Percentiles rank a stretch among this genome's conserved stretches.
Evolutionary conservation across 306 rosid species (phyloP).

Genomic region (Vigna mungo): DNA sequence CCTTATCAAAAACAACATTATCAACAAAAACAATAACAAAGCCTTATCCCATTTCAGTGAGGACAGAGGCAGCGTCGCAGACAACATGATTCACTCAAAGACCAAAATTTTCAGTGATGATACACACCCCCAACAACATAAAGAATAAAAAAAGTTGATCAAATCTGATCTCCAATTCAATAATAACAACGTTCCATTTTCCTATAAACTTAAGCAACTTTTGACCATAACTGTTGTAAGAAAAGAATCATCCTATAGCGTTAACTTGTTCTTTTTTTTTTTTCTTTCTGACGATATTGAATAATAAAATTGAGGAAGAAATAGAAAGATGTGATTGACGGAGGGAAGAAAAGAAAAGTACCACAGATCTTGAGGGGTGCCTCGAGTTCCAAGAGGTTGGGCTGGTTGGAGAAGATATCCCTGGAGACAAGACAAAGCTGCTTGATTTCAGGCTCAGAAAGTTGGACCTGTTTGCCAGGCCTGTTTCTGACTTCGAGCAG

Average conservation of each 20-base stretch:
- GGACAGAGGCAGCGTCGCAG: too few relatives aligned
- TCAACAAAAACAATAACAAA: background rate
- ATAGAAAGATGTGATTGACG: constrained; percentile 26
- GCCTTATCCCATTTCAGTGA: background rate
- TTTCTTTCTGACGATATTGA: background rate
- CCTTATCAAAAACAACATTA: too few relatives aligned
- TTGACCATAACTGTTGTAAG: background rate
- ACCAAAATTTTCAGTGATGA: background rate
- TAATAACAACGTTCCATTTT: too few relatives aligned
- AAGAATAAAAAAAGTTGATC: background rate
- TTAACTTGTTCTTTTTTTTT: background rate
- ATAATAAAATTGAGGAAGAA: background rate
- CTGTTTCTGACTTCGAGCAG: constrained; percentile 70
- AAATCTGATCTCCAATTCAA: background rate
- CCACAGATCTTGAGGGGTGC: constrained; percentile 94
- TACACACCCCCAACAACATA: too few relatives aligned
- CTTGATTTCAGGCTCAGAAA: constrained; percentile 75
- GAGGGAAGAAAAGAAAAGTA: constrained; percentile 21
- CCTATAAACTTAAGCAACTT: too few relatives aligned
- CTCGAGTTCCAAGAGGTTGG: constrained; percentile 83
- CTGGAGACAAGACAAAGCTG: constrained; percentile 78
- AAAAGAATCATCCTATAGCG: background rate
- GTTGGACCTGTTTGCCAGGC: constrained; percentile 78
- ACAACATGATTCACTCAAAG: background rate
- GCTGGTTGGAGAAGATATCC: constrained; percentile 76